These are phyloP conservation scores for Dittrichia graveolens DNA, from an alignment of 129 eudicot genomes.

Conservation along the genomic window DNA sequence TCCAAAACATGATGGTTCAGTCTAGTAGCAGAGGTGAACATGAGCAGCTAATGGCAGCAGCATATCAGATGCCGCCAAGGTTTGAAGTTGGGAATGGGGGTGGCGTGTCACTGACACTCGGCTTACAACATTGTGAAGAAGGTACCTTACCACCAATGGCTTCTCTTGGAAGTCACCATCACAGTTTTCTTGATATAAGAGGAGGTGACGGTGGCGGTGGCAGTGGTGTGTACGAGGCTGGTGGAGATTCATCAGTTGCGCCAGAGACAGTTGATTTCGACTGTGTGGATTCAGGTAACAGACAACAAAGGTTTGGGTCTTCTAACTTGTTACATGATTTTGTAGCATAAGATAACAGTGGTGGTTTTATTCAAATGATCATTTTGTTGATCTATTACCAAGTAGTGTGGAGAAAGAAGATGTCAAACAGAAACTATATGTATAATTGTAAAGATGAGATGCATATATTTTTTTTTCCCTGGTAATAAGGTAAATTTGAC, in stretches of 20 bases:
- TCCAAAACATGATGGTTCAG: slow-evolving; percentile 40
- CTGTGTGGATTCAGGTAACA: slow-evolving; percentile 51
- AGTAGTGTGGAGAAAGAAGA: slow-evolving; percentile 21
- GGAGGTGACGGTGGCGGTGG: slow-evolving; percentile 38
- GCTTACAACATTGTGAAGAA: slow-evolving; percentile 68
- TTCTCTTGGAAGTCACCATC: slow-evolving; percentile 37
- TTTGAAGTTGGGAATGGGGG: slow-evolving; percentile 49
- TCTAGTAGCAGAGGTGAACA: slow-evolving; percentile 33
- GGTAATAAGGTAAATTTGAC: slow-evolving; percentile 30
- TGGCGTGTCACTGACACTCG: slow-evolving; percentile 72
- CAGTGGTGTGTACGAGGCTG: slow-evolving; percentile 37
- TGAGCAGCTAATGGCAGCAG: slow-evolving; percentile 33
- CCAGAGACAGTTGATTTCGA: slow-evolving; percentile 51
- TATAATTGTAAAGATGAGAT: slow-evolving; percentile 60
- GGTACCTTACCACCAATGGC: slow-evolving; percentile 45
- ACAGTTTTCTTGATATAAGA: slow-evolving; percentile 40
- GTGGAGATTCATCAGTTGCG: slow-evolving; percentile 39
- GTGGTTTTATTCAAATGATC: slow-evolving; percentile 25
- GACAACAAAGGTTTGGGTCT: slow-evolving; percentile 53
- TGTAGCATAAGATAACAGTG: slow-evolving; percentile 52
- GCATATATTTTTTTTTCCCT: slow-evolving; percentile 29
- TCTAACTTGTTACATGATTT: slow-evolving; percentile 63
- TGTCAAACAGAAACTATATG: slow-evolving; percentile 21
- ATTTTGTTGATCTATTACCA: slow-evolving; percentile 29
- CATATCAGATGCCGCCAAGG: slow-evolving; percentile 48